Evolutionary conservation across 306 rosid genomes (phyloP).

Genomic region (Quercus parvula): DNA sequence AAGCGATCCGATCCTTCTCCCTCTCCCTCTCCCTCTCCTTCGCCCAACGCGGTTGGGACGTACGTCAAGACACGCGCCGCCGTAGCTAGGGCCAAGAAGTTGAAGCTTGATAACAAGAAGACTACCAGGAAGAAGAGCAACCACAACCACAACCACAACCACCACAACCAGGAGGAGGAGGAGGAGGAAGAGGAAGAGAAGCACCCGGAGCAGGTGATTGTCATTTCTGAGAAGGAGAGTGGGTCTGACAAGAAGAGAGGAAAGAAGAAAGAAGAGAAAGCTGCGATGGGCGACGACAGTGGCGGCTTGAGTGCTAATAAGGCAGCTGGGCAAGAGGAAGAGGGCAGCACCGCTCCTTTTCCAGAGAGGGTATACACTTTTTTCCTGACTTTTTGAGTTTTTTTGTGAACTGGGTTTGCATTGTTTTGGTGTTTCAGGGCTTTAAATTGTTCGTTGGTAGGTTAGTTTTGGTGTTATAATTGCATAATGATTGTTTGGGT

Average conservation of each 20-base stretch:
- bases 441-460: background rate
- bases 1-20: constrained; percentile 36
- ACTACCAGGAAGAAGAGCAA: too few species aligned
- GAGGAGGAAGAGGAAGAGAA: constrained; percentile 20
- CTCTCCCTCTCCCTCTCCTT: too few species aligned
- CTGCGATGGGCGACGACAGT: constrained; percentile 74
- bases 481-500: too few species aligned
- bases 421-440: background rate
- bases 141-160: too few species aligned
- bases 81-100: constrained; percentile 51
- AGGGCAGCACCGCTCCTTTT: constrained; percentile 76
- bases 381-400: background rate
- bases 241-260: constrained; percentile 26
- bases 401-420: background rate
- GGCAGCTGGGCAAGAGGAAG: constrained; percentile 76
- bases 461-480: background rate
- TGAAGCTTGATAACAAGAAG: background rate
- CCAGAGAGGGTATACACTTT: constrained; percentile 65
- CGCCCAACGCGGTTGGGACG: constrained; percentile 13
- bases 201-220: constrained; percentile 43
- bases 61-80: constrained; percentile 85
- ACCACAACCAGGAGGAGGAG: too few species aligned
- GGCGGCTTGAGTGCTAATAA: constrained; percentile 90
- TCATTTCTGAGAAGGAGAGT: constrained; percentile 51
- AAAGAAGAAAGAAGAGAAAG: constrained; percentile 32